Percentiles rank a stretch among this genome's conserved stretches.
These are phyloP conservation scores for Tothia fuscella DNA, from an alignment of 2,329 filamentous ascomycete species.

Conservation along the genomic window DNA sequence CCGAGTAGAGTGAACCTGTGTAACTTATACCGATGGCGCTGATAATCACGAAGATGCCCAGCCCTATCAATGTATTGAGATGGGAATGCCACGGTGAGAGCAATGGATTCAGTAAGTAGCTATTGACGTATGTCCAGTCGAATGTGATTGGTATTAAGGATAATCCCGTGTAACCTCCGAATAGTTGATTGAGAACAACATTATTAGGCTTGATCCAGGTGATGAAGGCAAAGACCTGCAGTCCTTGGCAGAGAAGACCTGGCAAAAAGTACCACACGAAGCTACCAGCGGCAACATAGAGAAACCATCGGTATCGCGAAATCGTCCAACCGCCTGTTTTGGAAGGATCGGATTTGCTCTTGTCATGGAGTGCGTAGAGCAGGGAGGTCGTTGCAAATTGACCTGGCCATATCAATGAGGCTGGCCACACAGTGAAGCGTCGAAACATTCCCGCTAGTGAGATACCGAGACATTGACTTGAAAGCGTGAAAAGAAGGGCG, in stretches of 20 bases:
- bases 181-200: constrained; percentile 58
- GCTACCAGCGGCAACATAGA: constrained; percentile 17
- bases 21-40: constrained; percentile 19
- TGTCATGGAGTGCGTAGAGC: constrained; percentile 57
- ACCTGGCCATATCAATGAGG: constrained; percentile 64
- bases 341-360: constrained; percentile 39
- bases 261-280: constrained; percentile 55
- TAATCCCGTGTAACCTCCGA: constrained; percentile 56
- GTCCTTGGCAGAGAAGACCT: constrained; percentile 55
- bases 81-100: constrained; percentile 9
- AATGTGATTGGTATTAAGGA: constrained; percentile 46
- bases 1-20: constrained; percentile 15
- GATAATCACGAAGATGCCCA: constrained; percentile 8
- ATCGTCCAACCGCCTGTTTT: constrained; percentile 53
- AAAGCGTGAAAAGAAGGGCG: constrained; percentile 44
- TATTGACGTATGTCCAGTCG: constrained; percentile 11
- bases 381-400: constrained; percentile 55
- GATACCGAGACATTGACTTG: constrained; percentile 48
- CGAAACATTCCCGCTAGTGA: constrained; percentile 19
- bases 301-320: constrained; percentile 54
- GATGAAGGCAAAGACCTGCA: constrained; percentile 58
- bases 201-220: constrained; percentile 63
- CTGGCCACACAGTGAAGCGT: constrained; percentile 30
- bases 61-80: constrained; percentile 7
- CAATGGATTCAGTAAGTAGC: constrained; percentile 8